Base-by-base conservation (phyloP, 495 filamentous ascomycete species). In the Oleoguttula mirabilis region DNA sequence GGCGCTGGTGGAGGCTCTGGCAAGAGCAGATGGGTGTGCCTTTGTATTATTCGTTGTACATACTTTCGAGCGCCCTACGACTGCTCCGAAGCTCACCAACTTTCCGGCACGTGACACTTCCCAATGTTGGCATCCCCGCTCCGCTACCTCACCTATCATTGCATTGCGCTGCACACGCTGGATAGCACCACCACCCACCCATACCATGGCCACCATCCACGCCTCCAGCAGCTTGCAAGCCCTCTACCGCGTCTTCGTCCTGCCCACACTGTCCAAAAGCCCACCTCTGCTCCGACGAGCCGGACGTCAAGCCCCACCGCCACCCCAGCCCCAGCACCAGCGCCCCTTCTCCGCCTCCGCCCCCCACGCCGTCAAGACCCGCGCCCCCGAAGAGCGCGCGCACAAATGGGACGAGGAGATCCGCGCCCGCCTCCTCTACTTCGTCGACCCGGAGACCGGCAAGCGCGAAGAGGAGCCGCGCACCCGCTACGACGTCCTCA, bases 401-500 rank as follows among this genome's bases (percentile, higher is more conserved):
- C 52, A 55, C 17, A 36, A 36, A 21, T 49, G 41, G 53, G 42
- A 57, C 48, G 51, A 54, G 36, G 43, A 57, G 21, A 57, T 57
- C 36, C 21, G 14, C 3, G 21, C 47, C 24, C 39, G 28, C 1
- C 5, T 41, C 24, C 38, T 55, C 32, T 21, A 35, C 21, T 17
- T 58, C 35, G 43, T 56, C 31, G 40, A 58, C 54, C 47, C 42
- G 0, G 51, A 52, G 16, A 45, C 50, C 20, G 50, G 48, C 36
- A 54, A 34, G 3, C 33, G 62, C 41, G 21, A 16, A 31, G 17
- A 24, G 2, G 21, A 17, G 2, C 42, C 53, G 8, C 32, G 30
- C 21, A 50, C 85, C 10, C 67, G 70, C 40, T 32, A 84, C 14
- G 77, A 76, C 21, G 61, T 69, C 36, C 58, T 66, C 10, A 56